A percentile compares a stretch with the other conserved stretches of the same genome.
Conservation (phyloP, 169 alveolate genomes). For the Eimeria mitis region DNA sequence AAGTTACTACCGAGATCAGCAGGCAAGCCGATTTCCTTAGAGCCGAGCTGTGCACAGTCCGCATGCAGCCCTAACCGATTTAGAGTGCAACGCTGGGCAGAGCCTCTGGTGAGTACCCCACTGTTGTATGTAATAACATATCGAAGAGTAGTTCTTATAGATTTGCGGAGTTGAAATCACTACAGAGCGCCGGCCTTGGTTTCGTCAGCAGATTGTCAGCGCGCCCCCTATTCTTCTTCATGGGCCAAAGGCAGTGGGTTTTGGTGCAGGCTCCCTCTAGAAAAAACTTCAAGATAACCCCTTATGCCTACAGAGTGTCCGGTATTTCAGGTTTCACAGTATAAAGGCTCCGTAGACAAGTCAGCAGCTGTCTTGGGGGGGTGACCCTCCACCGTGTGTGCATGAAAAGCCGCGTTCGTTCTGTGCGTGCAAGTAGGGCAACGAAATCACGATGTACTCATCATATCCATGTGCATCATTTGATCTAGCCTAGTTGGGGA, state of each 20-base stretch:
- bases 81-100: neutral
- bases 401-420: neutral
- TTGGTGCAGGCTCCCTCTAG: neutral
- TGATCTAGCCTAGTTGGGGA: too few species aligned
- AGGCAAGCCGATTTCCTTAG: neutral
- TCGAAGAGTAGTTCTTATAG: neutral
- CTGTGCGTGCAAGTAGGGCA: neutral
- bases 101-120: neutral
- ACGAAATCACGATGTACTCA: neutral
- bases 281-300: neutral
- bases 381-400: neutral
- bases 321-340: neutral
- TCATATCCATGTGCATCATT: neutral
- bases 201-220: neutral
- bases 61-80: slow-evolving; percentile 53
- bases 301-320: neutral
- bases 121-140: neutral
- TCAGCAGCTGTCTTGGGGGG: neutral
- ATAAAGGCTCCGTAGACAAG: neutral
- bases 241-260: slow-evolving; percentile 11
- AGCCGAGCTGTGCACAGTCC: too few species aligned
- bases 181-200: neutral
- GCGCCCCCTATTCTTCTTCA: neutral
- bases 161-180: neutral
- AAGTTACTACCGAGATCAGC: neutral